phyloP scores from a whole-genome alignment of 352 stramenopile species.

The Elongisporangium undulatum region DNA sequence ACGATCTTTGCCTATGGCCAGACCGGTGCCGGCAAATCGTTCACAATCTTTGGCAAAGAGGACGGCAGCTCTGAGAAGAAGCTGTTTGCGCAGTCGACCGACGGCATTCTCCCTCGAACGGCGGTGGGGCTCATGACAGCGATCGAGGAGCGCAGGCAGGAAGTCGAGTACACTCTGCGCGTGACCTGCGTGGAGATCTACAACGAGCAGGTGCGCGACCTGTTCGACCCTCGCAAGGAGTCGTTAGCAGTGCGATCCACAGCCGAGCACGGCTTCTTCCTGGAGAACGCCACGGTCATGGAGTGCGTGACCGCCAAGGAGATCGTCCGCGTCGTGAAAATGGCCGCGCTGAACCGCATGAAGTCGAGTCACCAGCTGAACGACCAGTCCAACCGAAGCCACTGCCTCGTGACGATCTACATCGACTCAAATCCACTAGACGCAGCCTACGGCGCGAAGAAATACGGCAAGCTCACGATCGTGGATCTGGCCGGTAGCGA shows the following conservation, averaged over 20 bases:
- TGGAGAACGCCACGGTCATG: slow-evolving; percentile 70
- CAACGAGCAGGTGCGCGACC: slow-evolving; percentile 64
- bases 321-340: slow-evolving; percentile 59
- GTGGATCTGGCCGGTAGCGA: slow-evolving; percentile 74
- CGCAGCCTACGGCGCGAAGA: slow-evolving; percentile 22
- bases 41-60: slow-evolving; percentile 72
- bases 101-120: slow-evolving; percentile 53
- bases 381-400: slow-evolving; percentile 65
- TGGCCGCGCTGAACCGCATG: slow-evolving; percentile 49
- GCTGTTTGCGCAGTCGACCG: slow-evolving; percentile 16
- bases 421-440: slow-evolving; percentile 48
- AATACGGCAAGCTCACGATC: slow-evolving; percentile 73
- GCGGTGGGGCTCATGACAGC: slow-evolving; percentile 44
- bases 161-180: slow-evolving; percentile 55
- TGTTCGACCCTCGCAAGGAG: slow-evolving; percentile 61
- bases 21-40: slow-evolving; percentile 68
- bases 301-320: slow-evolving; percentile 50
- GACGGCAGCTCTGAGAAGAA: slow-evolving; percentile 25
- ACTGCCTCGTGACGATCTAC: slow-evolving; percentile 78
- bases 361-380: slow-evolving; percentile 73
- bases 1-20: slow-evolving; percentile 79
- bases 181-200: slow-evolving; percentile 79
- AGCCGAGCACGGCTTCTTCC: slow-evolving; percentile 60
- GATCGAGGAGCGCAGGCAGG: slow-evolving; percentile 25
- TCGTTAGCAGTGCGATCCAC: slow-evolving; percentile 49